These are phyloP conservation scores for Jatropha podagrica DNA, from an alignment of 441 rosid species.

Conservation along the genomic window DNA sequence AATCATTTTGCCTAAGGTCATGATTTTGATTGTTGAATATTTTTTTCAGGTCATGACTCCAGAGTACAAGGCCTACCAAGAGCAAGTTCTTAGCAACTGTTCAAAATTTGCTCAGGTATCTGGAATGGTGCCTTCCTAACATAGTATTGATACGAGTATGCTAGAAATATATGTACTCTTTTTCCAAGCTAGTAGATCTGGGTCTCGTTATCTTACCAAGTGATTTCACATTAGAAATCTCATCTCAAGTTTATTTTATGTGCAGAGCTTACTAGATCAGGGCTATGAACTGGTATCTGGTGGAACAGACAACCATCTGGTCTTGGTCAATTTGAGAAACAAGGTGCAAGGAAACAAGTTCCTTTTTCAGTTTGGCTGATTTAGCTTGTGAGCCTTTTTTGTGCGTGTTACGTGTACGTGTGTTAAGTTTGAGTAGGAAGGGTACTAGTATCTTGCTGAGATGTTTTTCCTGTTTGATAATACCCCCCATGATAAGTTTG, in stretches of 20 bases:
- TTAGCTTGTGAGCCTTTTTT: neutral
- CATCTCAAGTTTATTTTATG: constrained; percentile 14
- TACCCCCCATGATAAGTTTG: neutral
- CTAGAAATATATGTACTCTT: constrained; percentile 15
- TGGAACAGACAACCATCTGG: constrained; percentile 94
- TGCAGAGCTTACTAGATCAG: constrained; percentile 67
- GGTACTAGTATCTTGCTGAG: neutral
- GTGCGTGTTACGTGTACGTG: neutral
- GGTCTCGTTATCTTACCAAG: constrained; percentile 16
- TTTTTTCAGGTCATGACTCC: constrained; percentile 66
- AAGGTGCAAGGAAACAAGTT: constrained; percentile 47
- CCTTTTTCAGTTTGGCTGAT: constrained; percentile 19
- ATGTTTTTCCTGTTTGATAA: neutral
- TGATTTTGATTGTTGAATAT: constrained; percentile 16
- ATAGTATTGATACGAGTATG: constrained; percentile 10
- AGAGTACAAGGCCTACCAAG: constrained; percentile 89
- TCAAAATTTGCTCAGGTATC: constrained; percentile 78
- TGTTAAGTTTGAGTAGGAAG: neutral
- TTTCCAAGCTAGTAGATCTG: neutral
- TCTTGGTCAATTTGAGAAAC: constrained; percentile 84
- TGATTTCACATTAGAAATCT: constrained; percentile 13
- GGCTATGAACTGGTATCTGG: constrained; percentile 96
- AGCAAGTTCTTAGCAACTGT: constrained; percentile 85
- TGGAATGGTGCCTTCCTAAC: constrained; percentile 10
- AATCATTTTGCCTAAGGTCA: constrained; percentile 16